Percentiles rank a stretch among this genome's conserved stretches.
Evolutionary conservation across 2,329 filamentous ascomycete genomes (phyloP).

Genomic region (Fonsecaea pedrosoi): DNA sequence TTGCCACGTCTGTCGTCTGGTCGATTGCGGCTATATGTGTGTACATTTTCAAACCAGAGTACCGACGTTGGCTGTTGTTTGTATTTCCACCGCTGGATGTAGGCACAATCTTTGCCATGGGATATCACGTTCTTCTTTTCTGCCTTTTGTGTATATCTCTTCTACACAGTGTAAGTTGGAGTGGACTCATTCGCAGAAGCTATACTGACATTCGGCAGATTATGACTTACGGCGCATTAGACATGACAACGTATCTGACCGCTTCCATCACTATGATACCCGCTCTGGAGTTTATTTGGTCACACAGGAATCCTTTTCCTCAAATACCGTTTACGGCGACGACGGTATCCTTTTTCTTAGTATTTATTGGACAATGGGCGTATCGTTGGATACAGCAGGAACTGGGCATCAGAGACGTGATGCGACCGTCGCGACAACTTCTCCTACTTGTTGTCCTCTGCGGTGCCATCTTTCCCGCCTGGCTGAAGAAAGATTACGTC

Average conservation of each 20-base stretch:
- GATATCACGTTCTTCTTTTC: conserved; percentile 47
- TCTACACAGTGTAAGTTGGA: conserved; percentile 49
- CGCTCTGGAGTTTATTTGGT: conserved; percentile 37
- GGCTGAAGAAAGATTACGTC: conserved; percentile 49
- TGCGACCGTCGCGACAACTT: conserved; percentile 22
- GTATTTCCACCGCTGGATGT: conserved; percentile 45
- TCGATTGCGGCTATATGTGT: conserved; percentile 46
- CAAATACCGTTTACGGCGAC: conserved; percentile 31
- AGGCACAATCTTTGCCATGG: conserved; percentile 46
- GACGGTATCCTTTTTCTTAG: conserved; percentile 36
- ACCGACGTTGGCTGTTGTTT: conserved; percentile 49
- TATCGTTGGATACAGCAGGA: conserved; percentile 35
- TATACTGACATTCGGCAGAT: conserved; percentile 35
- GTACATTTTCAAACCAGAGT: conserved; percentile 46
- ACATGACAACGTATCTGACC: conserved; percentile 35
- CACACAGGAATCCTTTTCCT: conserved; percentile 37
- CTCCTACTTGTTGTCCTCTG: conserved; percentile 47
- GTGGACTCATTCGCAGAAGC: background rate
- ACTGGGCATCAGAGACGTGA: conserved; percentile 28
- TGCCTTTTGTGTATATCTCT: conserved; percentile 46
- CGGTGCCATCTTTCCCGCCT: conserved; percentile 50
- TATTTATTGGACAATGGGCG: conserved; percentile 35
- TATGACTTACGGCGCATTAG: conserved; percentile 35
- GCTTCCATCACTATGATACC: conserved; percentile 37
- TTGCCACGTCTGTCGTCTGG: conserved; percentile 46